Evolutionary conservation across 805 yeast genomes (phyloP).

Genomic region (Hermanozyma aechmeae): DNA sequence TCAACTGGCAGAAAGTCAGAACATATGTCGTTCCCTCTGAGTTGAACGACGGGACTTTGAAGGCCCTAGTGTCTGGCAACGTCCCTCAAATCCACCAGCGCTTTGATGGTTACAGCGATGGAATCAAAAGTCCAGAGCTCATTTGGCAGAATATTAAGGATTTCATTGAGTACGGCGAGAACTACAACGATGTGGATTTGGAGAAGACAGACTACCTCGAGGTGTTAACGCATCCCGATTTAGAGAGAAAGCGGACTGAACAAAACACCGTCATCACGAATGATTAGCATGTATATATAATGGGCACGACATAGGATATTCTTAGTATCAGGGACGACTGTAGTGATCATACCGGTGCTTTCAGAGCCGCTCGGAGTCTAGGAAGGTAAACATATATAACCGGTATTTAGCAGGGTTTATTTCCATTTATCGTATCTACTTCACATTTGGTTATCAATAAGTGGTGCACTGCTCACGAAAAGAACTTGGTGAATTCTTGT

Average conservation of each 20-base stretch:
- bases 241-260: constrained; percentile 7
- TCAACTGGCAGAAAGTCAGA: constrained; percentile 80
- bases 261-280: constrained; percentile 4
- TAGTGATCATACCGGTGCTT: too few relatives aligned
- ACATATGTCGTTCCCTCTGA: constrained; percentile 77
- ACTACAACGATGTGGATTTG: constrained; percentile 27
- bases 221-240: constrained; percentile 23
- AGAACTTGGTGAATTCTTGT: too few relatives aligned
- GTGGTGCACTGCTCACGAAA: too few relatives aligned
- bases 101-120: constrained; percentile 60
- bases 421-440: too few relatives aligned
- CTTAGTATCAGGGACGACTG: too few relatives aligned
- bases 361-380: too few relatives aligned
- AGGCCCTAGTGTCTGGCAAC: constrained; percentile 70
- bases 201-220: constrained; percentile 26
- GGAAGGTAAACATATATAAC: too few relatives aligned
- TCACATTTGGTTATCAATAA: too few relatives aligned
- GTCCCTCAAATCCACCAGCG: constrained; percentile 62
- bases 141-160: constrained; percentile 66
- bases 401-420: too few relatives aligned
- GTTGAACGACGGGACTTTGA: constrained; percentile 31
- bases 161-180: constrained; percentile 67
- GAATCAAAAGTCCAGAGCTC: constrained; percentile 64
- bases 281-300: too few relatives aligned
- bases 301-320: too few relatives aligned